Evolutionary conservation across 192 early-diverging fungal genomes (phyloP).

Genomic region (Coemansia sp.): DNA sequence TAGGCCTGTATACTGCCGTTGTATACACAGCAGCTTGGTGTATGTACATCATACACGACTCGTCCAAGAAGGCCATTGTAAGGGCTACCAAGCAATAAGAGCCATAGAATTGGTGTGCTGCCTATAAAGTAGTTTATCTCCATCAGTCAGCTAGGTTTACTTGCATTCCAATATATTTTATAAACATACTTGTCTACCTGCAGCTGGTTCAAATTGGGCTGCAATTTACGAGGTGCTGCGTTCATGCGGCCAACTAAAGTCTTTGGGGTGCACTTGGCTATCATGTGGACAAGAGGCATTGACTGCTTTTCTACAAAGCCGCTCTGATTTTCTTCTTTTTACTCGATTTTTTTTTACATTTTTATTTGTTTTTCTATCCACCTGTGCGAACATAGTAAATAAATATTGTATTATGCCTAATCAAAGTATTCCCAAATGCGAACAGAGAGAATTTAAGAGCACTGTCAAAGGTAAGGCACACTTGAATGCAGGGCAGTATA

Average conservation of each 20-base stretch:
- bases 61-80: not conserved
- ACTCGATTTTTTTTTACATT: not conserved
- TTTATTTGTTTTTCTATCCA: not conserved
- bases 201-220: not conserved
- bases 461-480: not conserved
- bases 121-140: not conserved
- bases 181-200: not conserved
- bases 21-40: not conserved
- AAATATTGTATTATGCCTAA: not conserved
- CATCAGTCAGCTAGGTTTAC: not conserved
- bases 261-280: not conserved
- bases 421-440: not conserved
- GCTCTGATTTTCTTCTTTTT: not conserved
- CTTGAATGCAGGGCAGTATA: not conserved
- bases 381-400: not conserved
- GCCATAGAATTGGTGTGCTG: not conserved
- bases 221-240: not conserved
- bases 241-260: no score
- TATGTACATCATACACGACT: not conserved
- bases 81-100: not conserved
- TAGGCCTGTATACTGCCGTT: not conserved
- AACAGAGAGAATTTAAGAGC: not conserved
- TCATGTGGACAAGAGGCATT: not conserved
- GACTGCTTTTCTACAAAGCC: not conserved
- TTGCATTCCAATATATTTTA: not conserved